Evolutionary conservation across 371 early-diverging fungal species (phyloP).

Genomic region (Mucor saturninus): DNA sequence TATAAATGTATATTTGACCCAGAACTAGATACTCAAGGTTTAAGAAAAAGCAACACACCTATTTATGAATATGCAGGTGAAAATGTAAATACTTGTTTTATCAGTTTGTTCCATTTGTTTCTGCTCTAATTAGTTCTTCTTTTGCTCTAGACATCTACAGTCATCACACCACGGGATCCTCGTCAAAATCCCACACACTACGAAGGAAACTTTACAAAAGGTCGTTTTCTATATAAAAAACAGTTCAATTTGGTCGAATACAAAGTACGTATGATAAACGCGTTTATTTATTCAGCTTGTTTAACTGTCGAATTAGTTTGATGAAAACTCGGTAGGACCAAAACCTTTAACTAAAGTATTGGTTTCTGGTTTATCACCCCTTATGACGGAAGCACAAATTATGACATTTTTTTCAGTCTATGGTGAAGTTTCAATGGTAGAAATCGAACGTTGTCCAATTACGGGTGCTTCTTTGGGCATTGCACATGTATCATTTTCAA

Average conservation of each 20-base stretch:
- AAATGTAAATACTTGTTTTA: slow-evolving; percentile 16
- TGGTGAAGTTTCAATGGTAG: slow-evolving; percentile 54
- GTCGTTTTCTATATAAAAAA: slow-evolving; percentile 27
- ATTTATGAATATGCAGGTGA: slow-evolving; percentile 41
- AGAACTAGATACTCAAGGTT: slow-evolving; percentile 42
- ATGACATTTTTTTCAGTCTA: slow-evolving; percentile 59
- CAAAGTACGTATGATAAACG: slow-evolving; percentile 30
- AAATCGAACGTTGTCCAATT: slow-evolving; percentile 57
- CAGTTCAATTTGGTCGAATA: slow-evolving; percentile 32
- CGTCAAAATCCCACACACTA: slow-evolving; percentile 36
- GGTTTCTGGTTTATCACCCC: slow-evolving; percentile 46
- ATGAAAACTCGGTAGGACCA: slow-evolving; percentile 44
- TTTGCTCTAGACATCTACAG: background rate
- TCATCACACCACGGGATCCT: slow-evolving; percentile 44
- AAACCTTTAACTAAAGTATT: slow-evolving; percentile 39
- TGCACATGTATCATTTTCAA: slow-evolving; percentile 57
- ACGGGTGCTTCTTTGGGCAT: slow-evolving; percentile 63
- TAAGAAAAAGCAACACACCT: slow-evolving; percentile 31
- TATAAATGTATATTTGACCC: slow-evolving; percentile 53
- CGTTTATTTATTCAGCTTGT: background rate
- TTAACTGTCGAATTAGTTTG: slow-evolving; percentile 32
- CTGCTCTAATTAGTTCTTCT: background rate
- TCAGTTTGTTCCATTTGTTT: background rate
- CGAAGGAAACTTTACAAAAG: slow-evolving; percentile 39
- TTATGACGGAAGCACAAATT: slow-evolving; percentile 51